phyloP scores from a whole-genome alignment of 2,329 filamentous ascomycete genomes.

The Paraphoma sp. region DNA sequence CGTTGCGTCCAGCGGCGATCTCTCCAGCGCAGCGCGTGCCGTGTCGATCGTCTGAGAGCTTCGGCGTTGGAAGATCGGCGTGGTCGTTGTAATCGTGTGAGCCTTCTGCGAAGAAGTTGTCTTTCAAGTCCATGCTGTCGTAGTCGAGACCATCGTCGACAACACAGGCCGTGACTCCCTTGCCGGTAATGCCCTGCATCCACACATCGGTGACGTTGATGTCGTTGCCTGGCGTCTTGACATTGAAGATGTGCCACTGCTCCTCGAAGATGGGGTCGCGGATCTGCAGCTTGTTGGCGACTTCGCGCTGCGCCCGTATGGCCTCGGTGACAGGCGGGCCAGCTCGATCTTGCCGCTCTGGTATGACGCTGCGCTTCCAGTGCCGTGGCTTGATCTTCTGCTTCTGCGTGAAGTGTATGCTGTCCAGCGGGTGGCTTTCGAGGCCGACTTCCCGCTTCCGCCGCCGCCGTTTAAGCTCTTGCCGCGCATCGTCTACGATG shows the following conservation, averaged over 20 bases:
- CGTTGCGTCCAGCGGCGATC: conserved; percentile 87
- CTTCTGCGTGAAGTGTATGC: conserved; percentile 81
- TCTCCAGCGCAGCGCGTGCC: conserved; percentile 96
- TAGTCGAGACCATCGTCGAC: conserved; percentile 97
- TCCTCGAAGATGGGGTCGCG: conserved; percentile 88
- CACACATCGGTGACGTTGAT: conserved; percentile 96
- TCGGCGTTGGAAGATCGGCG: conserved; percentile 76
- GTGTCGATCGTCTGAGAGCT: conserved; percentile 84
- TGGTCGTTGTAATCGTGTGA: conserved; percentile 97
- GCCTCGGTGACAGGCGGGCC: conserved; percentile 50
- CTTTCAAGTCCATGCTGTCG: conserved; percentile 89
- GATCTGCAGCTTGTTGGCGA: conserved; percentile 69
- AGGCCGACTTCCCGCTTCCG: conserved; percentile 64
- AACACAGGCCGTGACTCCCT: conserved; percentile 88
- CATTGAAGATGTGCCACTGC: conserved; percentile 95
- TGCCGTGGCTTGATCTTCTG: conserved; percentile 68
- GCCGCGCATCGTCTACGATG: conserved; percentile 57
- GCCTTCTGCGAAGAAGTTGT: conserved; percentile 90
- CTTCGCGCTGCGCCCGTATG: conserved; percentile 54
- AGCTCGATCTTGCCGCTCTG: conserved; percentile 25
- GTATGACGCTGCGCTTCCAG: conserved; percentile 61
- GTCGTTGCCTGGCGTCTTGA: conserved; percentile 81
- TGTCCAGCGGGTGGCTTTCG: conserved; percentile 68
- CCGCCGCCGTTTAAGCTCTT: conserved; percentile 63
- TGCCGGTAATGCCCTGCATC: conserved; percentile 87